Evolutionary conservation across 768 basidiomycete genomes (phyloP), one percentile per base, ranked within the genome.

Genomic region (Stropharia rugosoannulata): DNA sequence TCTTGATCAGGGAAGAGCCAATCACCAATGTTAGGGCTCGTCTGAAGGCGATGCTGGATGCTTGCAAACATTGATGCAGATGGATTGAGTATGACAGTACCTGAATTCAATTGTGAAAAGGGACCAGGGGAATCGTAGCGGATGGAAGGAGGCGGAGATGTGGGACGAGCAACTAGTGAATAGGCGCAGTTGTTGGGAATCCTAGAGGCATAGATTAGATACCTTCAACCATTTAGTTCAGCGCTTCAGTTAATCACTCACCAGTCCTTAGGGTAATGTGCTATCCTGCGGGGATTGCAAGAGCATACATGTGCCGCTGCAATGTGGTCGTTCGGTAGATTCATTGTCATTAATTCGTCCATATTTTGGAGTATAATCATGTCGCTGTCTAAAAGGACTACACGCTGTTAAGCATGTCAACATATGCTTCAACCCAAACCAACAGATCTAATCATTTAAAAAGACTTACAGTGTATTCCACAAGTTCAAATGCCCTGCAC

Each of bases 241-340:
- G 9, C 13, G 15, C 32, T 40, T 11, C 54, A 38, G 18, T 32
- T 25, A 5, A 15, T 67, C 49, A 80, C 65, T 65, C 60, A 81
- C 97, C 96, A 99, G 67, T 97, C 94, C 3, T 71, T 63, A 7
- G 96, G 96, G 72, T 99, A 99, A 69, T 95, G 92, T 2, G 78
- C 58, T 16, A 96, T 68, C 66, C 84, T 87, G 38, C 85, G 82
- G 6, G 95, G 96, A 70, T 99, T 99, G 75, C 96, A 99, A 3
- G 94, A 86, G 66, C 96, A 99, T 12, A 85, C 95, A 61, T 96
- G 95, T 0, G 77, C 81, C 0, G 94, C 95, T 5, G 93, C 95
- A 55, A 98, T 95, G 70, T 87, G 84, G 59, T 86, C 90, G 16
- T 68, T 56, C 2, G 78, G 79, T 4, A 96, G 73, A 29, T 75